Base-by-base conservation (phyloP, 1,139 yeast genomes). In the Magnusiomyces magnusii region DNA sequence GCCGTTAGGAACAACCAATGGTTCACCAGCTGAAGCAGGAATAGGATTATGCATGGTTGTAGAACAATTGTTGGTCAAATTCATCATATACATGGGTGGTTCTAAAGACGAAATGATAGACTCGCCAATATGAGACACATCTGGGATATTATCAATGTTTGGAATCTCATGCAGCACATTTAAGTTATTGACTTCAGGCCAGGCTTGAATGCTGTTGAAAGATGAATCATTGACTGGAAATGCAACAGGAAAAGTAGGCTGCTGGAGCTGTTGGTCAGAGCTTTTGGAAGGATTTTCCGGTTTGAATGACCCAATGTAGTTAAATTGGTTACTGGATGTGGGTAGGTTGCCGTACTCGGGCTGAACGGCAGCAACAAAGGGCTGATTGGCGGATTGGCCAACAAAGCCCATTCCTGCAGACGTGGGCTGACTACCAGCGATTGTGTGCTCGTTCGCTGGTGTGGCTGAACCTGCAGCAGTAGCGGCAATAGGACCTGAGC, bases 21-120 rank as follows among this genome's bases (percentile, higher is more conserved):
- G 17, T 3, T n/a, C 19, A 19, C 5, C 44, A 17, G 44, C 19
- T 19, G 44, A 39, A n/a, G 44, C 44, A 10, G 44, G 5, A 39
- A 10, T 17, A 10, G 19, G 19, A 39, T 39, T 19, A 39, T 9
- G 5, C 10, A 5, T 17, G 7, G 44, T 3, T 3, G 17, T 17
- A 10, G 44, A 10, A 19, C 19, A 9, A n/a, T 10, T 15, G 44
- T 19, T 17, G 5, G 44, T 3, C 17, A 50, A 21, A 21, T 50
- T 28, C 53, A 50, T 50, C 53, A 50, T 50, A 15, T 9, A 27
- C 53, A 50, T 50, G 15, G 36, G n/a, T 2, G 53, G 53, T 24
- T 50, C 53, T 21, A 50, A n/a, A 5, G 53, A 28, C 2, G 49
- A 44, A 23, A 44, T n/a, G n/a, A 44, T 7, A 19, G 49, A 44